Evolutionary conservation across 805 yeast species (phyloP).

Genomic region (Metschnikowia continentalis): DNA sequence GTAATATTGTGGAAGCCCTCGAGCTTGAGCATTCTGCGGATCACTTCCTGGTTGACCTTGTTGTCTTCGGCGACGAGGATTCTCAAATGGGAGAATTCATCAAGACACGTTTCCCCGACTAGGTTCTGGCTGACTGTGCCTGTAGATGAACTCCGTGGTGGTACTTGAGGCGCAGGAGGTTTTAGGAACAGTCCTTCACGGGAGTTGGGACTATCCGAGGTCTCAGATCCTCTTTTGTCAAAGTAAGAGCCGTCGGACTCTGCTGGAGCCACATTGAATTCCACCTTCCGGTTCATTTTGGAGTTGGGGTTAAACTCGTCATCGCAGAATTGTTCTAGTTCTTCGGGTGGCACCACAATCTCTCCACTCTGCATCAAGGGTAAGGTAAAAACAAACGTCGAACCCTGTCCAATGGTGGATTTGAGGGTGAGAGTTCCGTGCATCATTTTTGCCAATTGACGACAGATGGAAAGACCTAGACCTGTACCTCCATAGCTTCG

Average conservation of each 20-base stretch:
- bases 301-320: conserved; percentile 64
- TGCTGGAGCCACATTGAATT: conserved; percentile 26
- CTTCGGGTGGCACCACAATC: conserved; percentile 35
- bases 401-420: conserved; percentile 76
- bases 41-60: conserved; percentile 89
- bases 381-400: conserved; percentile 75
- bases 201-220: not conserved
- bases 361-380: conserved; percentile 69
- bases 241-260: not conserved
- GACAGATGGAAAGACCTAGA: conserved; percentile 81
- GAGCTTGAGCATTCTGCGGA: conserved; percentile 76
- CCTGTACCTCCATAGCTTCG: conserved; percentile 96
- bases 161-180: not conserved
- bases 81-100: conserved; percentile 30
- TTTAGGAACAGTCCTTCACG: not conserved
- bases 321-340: conserved; percentile 45
- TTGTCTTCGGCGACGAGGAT: conserved; percentile 94
- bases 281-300: conserved; percentile 48
- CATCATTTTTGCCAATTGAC: conserved; percentile 89
- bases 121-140: conserved; percentile 15
- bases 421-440: conserved; percentile 74
- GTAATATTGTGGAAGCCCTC: conserved; percentile 74
- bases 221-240: not conserved
- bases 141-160: conserved; percentile 9
- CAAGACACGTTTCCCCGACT: conserved; percentile 20